Evolutionary conservation across 2,329 filamentous ascomycete species (phyloP), one percentile per base, ranked within the genome.

Genomic region (Lasiodiplodia citricola): DNA sequence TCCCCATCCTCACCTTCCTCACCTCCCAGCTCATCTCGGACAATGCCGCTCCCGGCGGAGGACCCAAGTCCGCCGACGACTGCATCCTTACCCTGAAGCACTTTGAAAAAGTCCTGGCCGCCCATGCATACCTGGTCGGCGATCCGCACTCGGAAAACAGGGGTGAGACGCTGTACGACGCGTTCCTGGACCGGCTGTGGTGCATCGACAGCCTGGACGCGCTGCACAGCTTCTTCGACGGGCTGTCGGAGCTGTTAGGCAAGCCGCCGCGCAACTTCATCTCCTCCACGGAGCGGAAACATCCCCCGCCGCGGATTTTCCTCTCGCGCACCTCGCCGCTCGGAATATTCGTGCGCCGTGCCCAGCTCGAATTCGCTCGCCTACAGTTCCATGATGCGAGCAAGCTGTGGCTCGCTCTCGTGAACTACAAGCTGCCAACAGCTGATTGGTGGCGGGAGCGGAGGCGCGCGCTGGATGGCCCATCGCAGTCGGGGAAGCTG

Each of bases 171-270:
- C 81, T 97, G n/a, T 96, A 94, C 89, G 94, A 98, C 76, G 83
- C 91, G 2, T 92, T 97, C 68, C 85, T 98, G 14, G 87, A 88
- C 67, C 91, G 90, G 71, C 83, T 98, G 28, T 98, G 96, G 95
- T 85, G 86, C 18, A 88, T 98, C 72, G 89, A 94, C 75, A 95
- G 91, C 23, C 86, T 96, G 13, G 88, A 98, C 80, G 88, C 90
- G 0, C 81, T 98, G n/a, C 89, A 94, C 75, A 83, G 84, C 2
- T 95, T 97, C 78, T 92, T 97, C 75, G 85, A 87, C 37, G 82
- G 82, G 25, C 84, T 91, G 18, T 80, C 83, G 4, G 79, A 80
- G 38, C 79, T 96, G 60, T 14, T 47, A 16, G 21, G 37, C 31
- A 57, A 57, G n/a, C 35, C 25, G 52, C 52, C 10, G 38, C 57